Conservation (phyloP, 2,329 filamentous ascomycete species). For the Neophaeococcomyces mojaviensis region DNA sequence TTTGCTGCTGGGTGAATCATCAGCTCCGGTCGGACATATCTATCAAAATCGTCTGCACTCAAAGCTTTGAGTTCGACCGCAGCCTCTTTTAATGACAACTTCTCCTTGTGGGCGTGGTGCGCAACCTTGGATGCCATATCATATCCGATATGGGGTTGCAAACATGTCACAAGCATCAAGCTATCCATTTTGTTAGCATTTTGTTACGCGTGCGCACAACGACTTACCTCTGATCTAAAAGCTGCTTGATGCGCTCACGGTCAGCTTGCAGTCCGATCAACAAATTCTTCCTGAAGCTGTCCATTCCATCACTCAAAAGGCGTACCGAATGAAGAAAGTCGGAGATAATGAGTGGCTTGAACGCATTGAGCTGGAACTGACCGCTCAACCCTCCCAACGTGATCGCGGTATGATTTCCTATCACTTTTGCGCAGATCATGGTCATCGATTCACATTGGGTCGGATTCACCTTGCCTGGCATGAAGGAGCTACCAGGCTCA, state of each 20-base stretch:
- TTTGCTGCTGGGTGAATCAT: conserved; percentile 68
- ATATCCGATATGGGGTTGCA: conserved; percentile 83
- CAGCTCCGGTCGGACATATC: conserved; percentile 70
- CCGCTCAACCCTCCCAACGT: conserved; percentile 85
- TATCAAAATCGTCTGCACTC: conserved; percentile 70
- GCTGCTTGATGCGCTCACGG: conserved; percentile 70
- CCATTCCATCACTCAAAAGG: conserved; percentile 73
- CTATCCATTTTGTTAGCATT: conserved; percentile 33
- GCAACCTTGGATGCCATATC: conserved; percentile 82
- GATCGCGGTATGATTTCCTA: conserved; percentile 76
- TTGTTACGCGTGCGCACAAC: not conserved
- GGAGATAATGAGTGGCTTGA: conserved; percentile 81
- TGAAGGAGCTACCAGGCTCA: conserved; percentile 82
- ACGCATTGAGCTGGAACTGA: conserved; percentile 88
- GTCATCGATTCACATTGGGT: conserved; percentile 85
- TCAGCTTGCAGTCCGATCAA: conserved; percentile 72
- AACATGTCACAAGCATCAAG: conserved; percentile 85
- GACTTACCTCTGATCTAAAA: conserved; percentile 75
- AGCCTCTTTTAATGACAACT: conserved; percentile 74
- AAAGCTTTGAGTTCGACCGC: conserved; percentile 78
- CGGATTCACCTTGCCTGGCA: conserved; percentile 90
- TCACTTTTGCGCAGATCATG: conserved; percentile 84
- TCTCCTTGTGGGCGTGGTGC: conserved; percentile 90
- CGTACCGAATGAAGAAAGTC: conserved; percentile 77
- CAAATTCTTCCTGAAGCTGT: conserved; percentile 78